Evolutionary conservation across 495 filamentous ascomycete species (phyloP), one percentile per base, ranked within the genome.

Genomic region (Penicillium atrosanguineum): DNA sequence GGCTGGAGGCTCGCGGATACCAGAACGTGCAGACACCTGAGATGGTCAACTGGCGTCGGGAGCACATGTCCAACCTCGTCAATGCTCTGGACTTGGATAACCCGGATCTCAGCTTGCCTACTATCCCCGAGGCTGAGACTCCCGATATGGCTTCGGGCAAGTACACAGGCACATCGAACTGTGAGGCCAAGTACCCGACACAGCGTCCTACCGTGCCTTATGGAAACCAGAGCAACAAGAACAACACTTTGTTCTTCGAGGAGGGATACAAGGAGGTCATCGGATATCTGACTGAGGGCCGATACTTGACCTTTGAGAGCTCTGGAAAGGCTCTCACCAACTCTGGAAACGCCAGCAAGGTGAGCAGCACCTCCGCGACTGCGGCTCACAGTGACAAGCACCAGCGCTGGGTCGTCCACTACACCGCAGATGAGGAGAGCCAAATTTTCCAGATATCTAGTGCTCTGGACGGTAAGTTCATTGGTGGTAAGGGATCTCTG

Each of bases 31-130:
- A 55, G 29, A 79, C 79, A 0, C 60, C 72, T 20, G 66, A 81
- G 56, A 80, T 83, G 71, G 71, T 73, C 0, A 50, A 64, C 4
- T 83, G 80, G 80, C 70, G 80, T 25, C 73, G 80, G 1, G 60
- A 64, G 4, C 75, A 82, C 62, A 83, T 83, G 80, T 81, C 78
- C 14, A 70, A 79, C 47, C 69, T 82, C 14, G 66, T 77, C 48
- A 77, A 75, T 34, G 80, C 80, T 14, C 69, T 83, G 57, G 78
- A 82, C 50, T 70, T 83, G 40, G 65, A 75, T 19, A 62, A 79
- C 48, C 78, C 80, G 0, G 76, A 83, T 46, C 71, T 64, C 53
- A 71, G 67, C 25, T 52, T 83, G 15, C 79, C 80, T 0, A 16
- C 42, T 2, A 47, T 81, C 12, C 79, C 78, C 0, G 63, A 72